These are phyloP conservation scores for Hericium erinaceus DNA, from an alignment of 768 basidiomycete genomes.

Conservation along the genomic window DNA sequence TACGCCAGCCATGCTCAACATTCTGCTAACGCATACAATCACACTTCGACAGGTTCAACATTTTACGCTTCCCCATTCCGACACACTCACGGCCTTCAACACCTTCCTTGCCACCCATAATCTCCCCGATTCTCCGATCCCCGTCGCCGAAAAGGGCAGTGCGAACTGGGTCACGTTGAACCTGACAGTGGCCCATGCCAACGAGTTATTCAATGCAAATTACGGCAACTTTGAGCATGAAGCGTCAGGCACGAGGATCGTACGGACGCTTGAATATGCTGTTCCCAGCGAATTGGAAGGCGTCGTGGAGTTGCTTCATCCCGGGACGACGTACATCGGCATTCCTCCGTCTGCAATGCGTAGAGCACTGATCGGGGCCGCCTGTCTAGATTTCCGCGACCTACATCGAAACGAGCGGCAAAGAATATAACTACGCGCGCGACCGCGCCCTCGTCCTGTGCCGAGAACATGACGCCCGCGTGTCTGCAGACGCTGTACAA, in stretches of 20 bases:
- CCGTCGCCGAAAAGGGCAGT: too few species aligned
- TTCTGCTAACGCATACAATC: too few species aligned
- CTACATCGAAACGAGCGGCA: background rate
- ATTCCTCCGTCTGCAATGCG: background rate
- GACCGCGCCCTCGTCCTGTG: background rate
- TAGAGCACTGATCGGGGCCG: background rate
- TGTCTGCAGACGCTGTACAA: conserved; percentile 18
- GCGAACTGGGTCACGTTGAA: conserved; percentile 1
- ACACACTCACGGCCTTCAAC: too few species aligned
- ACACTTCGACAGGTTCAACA: too few species aligned
- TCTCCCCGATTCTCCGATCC: too few species aligned
- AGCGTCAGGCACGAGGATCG: conserved; percentile 4
- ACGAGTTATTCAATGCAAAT: conserved; percentile 16
- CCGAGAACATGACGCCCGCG: conserved; percentile 13
- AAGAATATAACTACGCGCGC: background rate
- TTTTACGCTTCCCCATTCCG: too few species aligned
- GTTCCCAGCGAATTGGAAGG: conserved; percentile 4
- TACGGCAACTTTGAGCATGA: conserved; percentile 11
- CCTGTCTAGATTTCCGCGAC: background rate
- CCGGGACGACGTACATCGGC: conserved; percentile 1
- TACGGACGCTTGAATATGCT: conserved; percentile 11
- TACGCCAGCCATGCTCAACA: too few species aligned
- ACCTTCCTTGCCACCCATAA: too few species aligned
- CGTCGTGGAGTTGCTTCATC: conserved; percentile 8
- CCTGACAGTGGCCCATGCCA: conserved; percentile 20